phyloP scores from a whole-genome alignment of 176 grass and related monocot genomes.

The Avena sativa region DNA sequence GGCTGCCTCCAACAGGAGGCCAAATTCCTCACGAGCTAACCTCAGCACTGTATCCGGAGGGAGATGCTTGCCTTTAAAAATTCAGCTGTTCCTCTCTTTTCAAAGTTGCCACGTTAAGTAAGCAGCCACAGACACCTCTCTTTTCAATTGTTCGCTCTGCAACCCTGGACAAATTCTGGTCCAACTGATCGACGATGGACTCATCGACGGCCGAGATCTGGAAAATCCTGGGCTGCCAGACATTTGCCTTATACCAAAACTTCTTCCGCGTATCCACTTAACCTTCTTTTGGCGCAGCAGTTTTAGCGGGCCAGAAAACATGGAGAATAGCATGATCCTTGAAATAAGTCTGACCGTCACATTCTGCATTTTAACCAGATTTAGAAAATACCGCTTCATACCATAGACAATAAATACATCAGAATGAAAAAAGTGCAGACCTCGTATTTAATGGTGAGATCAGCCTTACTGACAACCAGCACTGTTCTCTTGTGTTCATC shows the following conservation, averaged over 20 bases:
- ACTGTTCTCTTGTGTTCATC: constrained; percentile 80
- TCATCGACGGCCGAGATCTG: neutral
- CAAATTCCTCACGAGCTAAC: neutral
- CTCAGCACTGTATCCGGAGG: neutral
- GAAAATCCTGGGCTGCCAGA: neutral
- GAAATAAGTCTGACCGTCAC: constrained; percentile 75
- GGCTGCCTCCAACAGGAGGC: neutral
- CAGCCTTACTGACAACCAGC: constrained; percentile 90
- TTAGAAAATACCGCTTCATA: neutral
- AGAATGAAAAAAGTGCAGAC: constrained; percentile 33
- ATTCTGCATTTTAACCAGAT: constrained; percentile 54
- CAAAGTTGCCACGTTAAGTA: neutral
- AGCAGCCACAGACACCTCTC: neutral
- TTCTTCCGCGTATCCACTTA: constrained; percentile 52
- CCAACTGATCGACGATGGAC: neutral
- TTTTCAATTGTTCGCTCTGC: neutral
- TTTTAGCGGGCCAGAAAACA: constrained; percentile 86
- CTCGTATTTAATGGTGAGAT: constrained; percentile 71
- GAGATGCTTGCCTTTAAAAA: neutral
- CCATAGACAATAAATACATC: constrained; percentile 14
- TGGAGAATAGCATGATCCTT: constrained; percentile 61
- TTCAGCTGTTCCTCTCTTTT: neutral
- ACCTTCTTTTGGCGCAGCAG: constrained; percentile 64
- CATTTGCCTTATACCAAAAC: neutral
- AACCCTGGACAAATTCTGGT: neutral